Base-by-base conservation (phyloP, 805 yeast species). In the Metschnikowia gelsemii region DNA sequence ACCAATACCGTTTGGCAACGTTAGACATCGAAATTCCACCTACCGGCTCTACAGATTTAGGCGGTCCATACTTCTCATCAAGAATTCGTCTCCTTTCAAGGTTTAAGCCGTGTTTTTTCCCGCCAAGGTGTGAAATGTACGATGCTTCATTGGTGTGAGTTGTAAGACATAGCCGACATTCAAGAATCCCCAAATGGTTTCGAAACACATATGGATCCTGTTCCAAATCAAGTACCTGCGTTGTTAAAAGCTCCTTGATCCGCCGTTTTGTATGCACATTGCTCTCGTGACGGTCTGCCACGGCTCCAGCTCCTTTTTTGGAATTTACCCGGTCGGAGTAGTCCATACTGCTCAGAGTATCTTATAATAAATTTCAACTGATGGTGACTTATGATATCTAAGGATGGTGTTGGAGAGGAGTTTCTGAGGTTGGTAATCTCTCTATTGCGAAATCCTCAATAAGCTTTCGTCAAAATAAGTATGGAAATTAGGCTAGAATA, bases 271-370 rank as follows among this genome's bases (percentile, higher is more conserved):
- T 71, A 32, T 83, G 83, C 4, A 80, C 76, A 54, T 86, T 85
- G 5, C 82, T 70, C 49, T 84, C 89, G 16, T 80, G 76, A 32
- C 70, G 66, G 4, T 86, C 85, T 0, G 96, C 96, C 14, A 89
- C 71, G 5, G 96, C 96, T 51, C 96, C 97, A 21, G 84, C 79
- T 8, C 96, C 96, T 59, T 87, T 81, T 63, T 89, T 89, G 5
- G 95, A 84, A 32, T 96, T 96, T 2, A 86, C 95, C 55, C 96
- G 66, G 52, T 85, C 86, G 48, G 87, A 90, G 57, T 87, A 87
- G 61, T 89, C 96, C 97, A 89, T 89, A 22, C 9, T 11, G 11
- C 7, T 8, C 25, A n/a, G n/a, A n/a, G n/a, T n/a, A n/a, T n/a
- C n/a, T n/a, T n/a, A n/a, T n/a, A n/a, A n/a, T n/a, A n/a, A n/a